These are phyloP conservation scores for Brachypodium distachyon DNA, from an alignment of 202 grass and related monocot species.

Conservation along the genomic window DNA sequence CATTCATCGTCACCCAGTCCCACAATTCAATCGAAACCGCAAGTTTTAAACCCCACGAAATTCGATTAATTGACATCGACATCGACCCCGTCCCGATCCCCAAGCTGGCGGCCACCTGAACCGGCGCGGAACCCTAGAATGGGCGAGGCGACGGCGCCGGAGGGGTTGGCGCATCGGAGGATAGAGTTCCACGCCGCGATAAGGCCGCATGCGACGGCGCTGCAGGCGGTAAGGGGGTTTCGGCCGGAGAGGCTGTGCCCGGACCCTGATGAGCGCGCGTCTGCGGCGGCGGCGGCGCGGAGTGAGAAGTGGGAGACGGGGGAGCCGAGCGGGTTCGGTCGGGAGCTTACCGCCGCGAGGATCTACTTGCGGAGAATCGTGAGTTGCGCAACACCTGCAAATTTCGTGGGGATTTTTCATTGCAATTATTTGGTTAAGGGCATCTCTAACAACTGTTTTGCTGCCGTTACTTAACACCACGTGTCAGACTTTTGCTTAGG, in stretches of 20 bases:
- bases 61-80: background rate
- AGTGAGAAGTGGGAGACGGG: conserved; percentile 6
- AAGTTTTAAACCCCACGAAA: background rate
- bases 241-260: conserved; percentile 20
- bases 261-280: background rate
- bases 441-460: too few relatives aligned
- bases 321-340: conserved; percentile 39
- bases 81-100: background rate
- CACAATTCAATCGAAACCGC: background rate
- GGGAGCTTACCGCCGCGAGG: conserved; percentile 37
- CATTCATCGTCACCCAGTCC: background rate
- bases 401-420: background rate
- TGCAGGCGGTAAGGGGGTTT: background rate
- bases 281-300: background rate
- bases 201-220: background rate
- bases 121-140: conserved; percentile 9
- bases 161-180: conserved; percentile 17
- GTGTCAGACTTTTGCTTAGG: too few relatives aligned
- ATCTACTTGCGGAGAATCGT: conserved; percentile 64
- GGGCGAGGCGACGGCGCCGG: background rate
- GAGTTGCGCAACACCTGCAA: conserved; percentile 4
- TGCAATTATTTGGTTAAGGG: too few relatives aligned
- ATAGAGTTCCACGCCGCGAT: conserved; percentile 41
- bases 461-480: too few relatives aligned
- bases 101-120: background rate